These are phyloP conservation scores for Aegilops bicornis DNA, from an alignment of 176 grass and related monocot species.

Conservation along the genomic window DNA sequence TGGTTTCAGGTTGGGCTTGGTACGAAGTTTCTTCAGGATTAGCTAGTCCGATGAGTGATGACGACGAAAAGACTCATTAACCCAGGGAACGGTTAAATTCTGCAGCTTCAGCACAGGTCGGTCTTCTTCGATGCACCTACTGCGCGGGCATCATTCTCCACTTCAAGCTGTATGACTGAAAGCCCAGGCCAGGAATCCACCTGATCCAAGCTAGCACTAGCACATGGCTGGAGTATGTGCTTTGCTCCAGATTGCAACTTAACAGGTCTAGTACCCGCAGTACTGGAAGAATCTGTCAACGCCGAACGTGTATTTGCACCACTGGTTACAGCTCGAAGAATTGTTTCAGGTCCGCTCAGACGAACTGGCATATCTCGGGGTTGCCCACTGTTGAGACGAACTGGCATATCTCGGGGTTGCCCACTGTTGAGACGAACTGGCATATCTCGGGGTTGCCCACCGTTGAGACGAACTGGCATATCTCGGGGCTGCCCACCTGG, in stretches of 20 bases:
- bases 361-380: neutral
- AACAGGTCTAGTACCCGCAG: conserved; percentile 36
- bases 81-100: neutral
- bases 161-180: conserved; percentile 31
- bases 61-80: neutral
- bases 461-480: neutral
- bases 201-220: conserved; percentile 32
- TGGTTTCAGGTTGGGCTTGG: neutral
- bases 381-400: neutral
- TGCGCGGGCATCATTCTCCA: conserved; percentile 22
- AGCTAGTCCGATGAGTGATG: neutral
- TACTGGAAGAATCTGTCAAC: conserved; percentile 9
- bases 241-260: conserved; percentile 54
- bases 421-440: conserved; percentile 1
- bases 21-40: neutral
- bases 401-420: conserved; percentile 15
- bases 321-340: conserved; percentile 9
- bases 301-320: neutral
- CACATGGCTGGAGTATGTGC: conserved; percentile 44
- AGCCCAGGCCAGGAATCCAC: conserved; percentile 38
- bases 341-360: conserved; percentile 10
- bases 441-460: conserved; percentile 15
- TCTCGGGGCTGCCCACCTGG: conserved; percentile 20
- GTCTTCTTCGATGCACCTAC: conserved; percentile 18
- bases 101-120: conserved; percentile 17